These are phyloP conservation scores for Lasiosphaeria ovina DNA, from an alignment of 495 filamentous ascomycete species.

Conservation along the genomic window DNA sequence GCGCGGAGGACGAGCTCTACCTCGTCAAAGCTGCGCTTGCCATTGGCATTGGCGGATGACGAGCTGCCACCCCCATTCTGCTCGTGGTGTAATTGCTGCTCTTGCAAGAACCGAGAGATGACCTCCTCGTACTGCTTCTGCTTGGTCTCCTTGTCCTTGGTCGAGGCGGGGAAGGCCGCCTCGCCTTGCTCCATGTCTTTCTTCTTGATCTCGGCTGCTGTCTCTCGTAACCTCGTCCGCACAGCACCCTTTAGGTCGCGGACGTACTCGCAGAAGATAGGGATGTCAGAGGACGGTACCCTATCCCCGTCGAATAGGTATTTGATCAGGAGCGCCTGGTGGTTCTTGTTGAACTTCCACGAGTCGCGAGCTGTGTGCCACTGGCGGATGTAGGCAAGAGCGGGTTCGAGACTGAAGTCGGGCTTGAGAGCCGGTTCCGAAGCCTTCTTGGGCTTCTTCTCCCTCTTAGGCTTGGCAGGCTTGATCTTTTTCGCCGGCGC, in stretches of 20 bases:
- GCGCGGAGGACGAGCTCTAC: slow-evolving; percentile 45
- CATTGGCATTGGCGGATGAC: slow-evolving; percentile 23
- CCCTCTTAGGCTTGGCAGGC: slow-evolving; percentile 26
- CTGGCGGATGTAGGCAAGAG: slow-evolving; percentile 68
- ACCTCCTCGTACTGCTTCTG: slow-evolving; percentile 56
- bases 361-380: slow-evolving; percentile 62
- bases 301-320: slow-evolving; percentile 67
- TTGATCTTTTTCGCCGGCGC: slow-evolving; percentile 12
- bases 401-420: slow-evolving; percentile 51
- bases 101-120: slow-evolving; percentile 41
- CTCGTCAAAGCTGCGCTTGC: slow-evolving; percentile 44
- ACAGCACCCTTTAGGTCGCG: slow-evolving; percentile 66
- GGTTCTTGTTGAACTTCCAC: slow-evolving; percentile 95
- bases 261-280: slow-evolving; percentile 66
- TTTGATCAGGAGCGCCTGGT: slow-evolving; percentile 79
- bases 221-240: slow-evolving; percentile 60
- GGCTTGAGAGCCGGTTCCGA: slow-evolving; percentile 19
- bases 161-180: slow-evolving; percentile 37
- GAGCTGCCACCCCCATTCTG: slow-evolving; percentile 10
- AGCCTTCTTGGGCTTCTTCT: slow-evolving; percentile 39
- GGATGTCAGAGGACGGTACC: slow-evolving; percentile 62
- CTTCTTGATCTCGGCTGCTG: slow-evolving; percentile 54
- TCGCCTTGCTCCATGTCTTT: slow-evolving; percentile 47
- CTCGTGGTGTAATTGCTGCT: slow-evolving; percentile 25
- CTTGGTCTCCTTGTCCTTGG: slow-evolving; percentile 44